Evolutionary conservation across 257 asterid genomes (phyloP).

Genomic region (Fraxinus anomala): DNA sequence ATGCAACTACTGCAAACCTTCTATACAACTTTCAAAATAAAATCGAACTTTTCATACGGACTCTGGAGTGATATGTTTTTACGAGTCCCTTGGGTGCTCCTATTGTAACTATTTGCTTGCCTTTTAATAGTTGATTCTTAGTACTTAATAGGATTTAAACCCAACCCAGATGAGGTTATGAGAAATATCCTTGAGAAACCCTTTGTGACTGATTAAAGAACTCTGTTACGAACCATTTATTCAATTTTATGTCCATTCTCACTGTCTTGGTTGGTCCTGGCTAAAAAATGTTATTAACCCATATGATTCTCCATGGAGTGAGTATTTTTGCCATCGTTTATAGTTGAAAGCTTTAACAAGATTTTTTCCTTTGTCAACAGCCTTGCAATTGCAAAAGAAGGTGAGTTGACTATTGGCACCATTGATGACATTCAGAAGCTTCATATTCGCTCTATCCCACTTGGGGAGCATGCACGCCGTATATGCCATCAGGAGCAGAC

Average conservation of each 20-base stretch:
- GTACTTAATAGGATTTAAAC: not conserved
- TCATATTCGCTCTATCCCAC: constrained; percentile 91
- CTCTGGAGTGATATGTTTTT: not conserved
- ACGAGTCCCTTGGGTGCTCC: not conserved
- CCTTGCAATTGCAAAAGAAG: constrained; percentile 97
- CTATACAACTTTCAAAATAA: not conserved
- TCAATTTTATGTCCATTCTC: not conserved
- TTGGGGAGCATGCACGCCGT: constrained; percentile 97
- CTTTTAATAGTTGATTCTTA: not conserved
- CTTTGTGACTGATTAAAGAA: not conserved
- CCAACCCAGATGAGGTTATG: not conserved
- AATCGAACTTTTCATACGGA: not conserved
- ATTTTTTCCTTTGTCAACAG: constrained; percentile 45
- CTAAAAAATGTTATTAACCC: not conserved
- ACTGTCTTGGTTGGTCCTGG: not conserved
- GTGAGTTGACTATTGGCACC: constrained; percentile 93
- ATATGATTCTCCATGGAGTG: not conserved
- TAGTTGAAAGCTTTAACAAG: constrained; percentile 14
- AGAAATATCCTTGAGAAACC: not conserved
- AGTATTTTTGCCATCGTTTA: constrained; percentile 7
- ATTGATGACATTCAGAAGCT: constrained; percentile 99
- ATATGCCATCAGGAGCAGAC: constrained; percentile 99
- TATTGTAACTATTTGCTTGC: not conserved
- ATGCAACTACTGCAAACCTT: not conserved
- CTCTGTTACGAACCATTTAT: not conserved